These are phyloP conservation scores for Agastache rugosa DNA, from an alignment of 257 asterid species.

Conservation along the genomic window DNA sequence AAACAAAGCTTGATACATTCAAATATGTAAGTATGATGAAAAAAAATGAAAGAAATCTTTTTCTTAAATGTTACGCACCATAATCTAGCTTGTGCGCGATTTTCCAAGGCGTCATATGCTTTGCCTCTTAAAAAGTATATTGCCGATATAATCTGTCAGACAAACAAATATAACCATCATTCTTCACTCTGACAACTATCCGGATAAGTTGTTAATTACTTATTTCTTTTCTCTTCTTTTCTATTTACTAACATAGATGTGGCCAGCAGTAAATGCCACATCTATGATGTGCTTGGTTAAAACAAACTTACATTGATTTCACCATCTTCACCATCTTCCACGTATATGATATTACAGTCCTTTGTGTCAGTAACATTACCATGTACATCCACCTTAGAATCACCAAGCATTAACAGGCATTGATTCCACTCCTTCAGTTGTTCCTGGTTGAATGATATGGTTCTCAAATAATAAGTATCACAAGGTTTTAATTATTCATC, in stretches of 20 bases:
- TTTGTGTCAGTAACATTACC: conserved; percentile 85
- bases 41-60: background rate
- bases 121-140: conserved; percentile 96
- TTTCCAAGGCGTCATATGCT: conserved; percentile 95
- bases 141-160: conserved; percentile 83
- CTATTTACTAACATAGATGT: conserved; percentile 13
- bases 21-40: conserved; percentile 16
- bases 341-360: conserved; percentile 74
- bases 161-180: conserved; percentile 38
- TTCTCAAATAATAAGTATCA: background rate
- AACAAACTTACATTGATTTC: conserved; percentile 85
- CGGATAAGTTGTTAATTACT: conserved; percentile 11
- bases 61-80: conserved; percentile 60
- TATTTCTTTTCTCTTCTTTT: background rate
- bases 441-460: conserved; percentile 54
- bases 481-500: background rate
- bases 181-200: conserved; percentile 30
- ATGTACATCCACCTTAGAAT: conserved; percentile 89
- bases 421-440: conserved; percentile 98
- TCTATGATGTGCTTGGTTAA: conserved; percentile 21
- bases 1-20: background rate
- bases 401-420: conserved; percentile 92
- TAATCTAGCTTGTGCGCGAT: conserved; percentile 87
- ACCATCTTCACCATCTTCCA: conserved; percentile 96
- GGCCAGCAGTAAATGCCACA: conserved; percentile 34